Evolutionary conservation across 306 rosid species (phyloP).

Genomic region (Aeschynomene evenia): DNA sequence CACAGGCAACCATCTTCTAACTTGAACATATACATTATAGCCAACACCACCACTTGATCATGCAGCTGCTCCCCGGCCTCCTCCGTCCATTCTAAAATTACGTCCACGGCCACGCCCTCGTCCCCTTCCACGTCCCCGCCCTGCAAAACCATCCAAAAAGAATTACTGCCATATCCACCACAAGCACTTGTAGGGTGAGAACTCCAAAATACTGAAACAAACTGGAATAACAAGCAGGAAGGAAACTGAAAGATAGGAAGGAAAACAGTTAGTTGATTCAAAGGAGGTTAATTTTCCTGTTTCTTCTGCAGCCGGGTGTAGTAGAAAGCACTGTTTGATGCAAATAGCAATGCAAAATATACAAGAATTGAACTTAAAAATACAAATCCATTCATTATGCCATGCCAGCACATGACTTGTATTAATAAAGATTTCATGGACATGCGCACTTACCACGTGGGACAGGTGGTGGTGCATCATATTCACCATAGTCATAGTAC

Average conservation of each 20-base stretch:
- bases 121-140: slow-evolving; percentile 80
- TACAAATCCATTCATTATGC: neutral
- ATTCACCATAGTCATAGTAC: slow-evolving; percentile 67
- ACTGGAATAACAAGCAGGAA: neutral
- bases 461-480: slow-evolving; percentile 58
- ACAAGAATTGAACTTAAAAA: neutral
- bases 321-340: neutral
- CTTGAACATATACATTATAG: slow-evolving; percentile 36
- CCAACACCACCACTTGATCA: slow-evolving; percentile 44
- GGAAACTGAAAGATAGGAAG: neutral
- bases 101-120: slow-evolving; percentile 71
- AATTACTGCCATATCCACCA: neutral
- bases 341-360: slow-evolving; percentile 10
- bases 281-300: neutral
- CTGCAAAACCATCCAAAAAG: slow-evolving; percentile 38
- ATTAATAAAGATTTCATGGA: neutral
- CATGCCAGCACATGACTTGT: neutral
- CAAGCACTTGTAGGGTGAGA: neutral
- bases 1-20: slow-evolving; percentile 49
- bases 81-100: slow-evolving; percentile 41
- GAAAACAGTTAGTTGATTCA: neutral
- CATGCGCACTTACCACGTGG: slow-evolving; percentile 56
- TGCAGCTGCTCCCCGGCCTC: slow-evolving; percentile 54
- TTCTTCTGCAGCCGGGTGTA: neutral
- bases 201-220: neutral